phyloP scores from a whole-genome alignment of 192 early-diverging fungal species.

The Gigaspora rosea region DNA sequence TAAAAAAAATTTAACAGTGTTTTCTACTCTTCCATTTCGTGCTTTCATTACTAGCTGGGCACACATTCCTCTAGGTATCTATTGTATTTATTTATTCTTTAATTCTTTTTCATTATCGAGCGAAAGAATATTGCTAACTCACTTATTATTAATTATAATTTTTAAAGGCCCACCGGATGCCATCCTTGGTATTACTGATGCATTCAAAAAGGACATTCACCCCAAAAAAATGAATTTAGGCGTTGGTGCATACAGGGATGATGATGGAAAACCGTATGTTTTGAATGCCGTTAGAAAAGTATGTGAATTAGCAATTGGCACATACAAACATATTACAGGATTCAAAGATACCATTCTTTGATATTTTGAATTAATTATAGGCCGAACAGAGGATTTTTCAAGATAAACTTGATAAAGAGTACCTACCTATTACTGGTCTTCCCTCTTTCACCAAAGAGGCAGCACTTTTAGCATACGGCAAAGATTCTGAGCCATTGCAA shows the following conservation, averaged over 20 bases:
- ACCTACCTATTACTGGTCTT: constrained; percentile 92
- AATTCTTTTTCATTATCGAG: neutral
- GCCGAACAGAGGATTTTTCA: constrained; percentile 78
- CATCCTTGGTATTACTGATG: constrained; percentile 89
- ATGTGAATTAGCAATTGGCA: neutral
- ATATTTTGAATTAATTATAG: constrained; percentile 42
- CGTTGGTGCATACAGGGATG: constrained; percentile 97
- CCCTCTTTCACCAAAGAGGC: constrained; percentile 82
- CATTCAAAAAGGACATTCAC: constrained; percentile 89
- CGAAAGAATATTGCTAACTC: neutral
- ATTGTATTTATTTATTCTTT: neutral
- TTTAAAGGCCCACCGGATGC: constrained; percentile 71
- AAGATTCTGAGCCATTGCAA: constrained; percentile 64
- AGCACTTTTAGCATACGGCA: constrained; percentile 83
- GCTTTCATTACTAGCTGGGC: constrained; percentile 20
- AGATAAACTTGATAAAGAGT: constrained; percentile 88
- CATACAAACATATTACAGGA: no score
- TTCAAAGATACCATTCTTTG: no score
- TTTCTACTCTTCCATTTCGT: neutral
- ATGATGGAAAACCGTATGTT: constrained; percentile 91
- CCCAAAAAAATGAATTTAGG: constrained; percentile 97
- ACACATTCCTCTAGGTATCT: constrained; percentile 19
- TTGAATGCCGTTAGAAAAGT: constrained; percentile 86
- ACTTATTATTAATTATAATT: neutral
- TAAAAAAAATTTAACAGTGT: neutral